These are phyloP conservation scores for Agroathelia rolfsii DNA, from an alignment of 1,284 basidiomycete genomes.

Conservation along the genomic window DNA sequence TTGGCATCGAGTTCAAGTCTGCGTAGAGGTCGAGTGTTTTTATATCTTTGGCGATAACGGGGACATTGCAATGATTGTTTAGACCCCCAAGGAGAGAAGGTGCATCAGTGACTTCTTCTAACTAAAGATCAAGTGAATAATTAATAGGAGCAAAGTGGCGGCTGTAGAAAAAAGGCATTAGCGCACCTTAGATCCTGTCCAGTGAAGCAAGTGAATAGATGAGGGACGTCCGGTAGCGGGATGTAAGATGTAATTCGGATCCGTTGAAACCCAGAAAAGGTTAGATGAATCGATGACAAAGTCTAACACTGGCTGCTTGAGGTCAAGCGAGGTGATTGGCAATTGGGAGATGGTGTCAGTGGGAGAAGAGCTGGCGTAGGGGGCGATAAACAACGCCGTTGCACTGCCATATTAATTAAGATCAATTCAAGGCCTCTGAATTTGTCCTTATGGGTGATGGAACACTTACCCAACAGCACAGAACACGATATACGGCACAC, in stretches of 20 bases:
- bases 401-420: slow-evolving; percentile 31
- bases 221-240: background rate
- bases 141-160: no score
- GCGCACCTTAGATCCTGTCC: background rate
- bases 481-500: slow-evolving; percentile 43
- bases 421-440: slow-evolving; percentile 6
- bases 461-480: slow-evolving; percentile 54
- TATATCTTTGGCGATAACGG: slow-evolving; percentile 48
- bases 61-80: no score
- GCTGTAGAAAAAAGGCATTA: background rate
- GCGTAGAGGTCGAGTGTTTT: slow-evolving; percentile 51
- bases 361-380: slow-evolving; percentile 19
- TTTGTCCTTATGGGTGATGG: background rate
- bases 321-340: no score
- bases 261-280: slow-evolving; percentile 39
- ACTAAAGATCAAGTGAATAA: no score
- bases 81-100: slow-evolving; percentile 25
- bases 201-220: background rate
- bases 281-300: slow-evolving; percentile 36
- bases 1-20: slow-evolving; percentile 51
- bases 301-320: slow-evolving; percentile 49
- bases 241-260: slow-evolving; percentile 20
- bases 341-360: background rate
- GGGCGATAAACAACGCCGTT: slow-evolving; percentile 53
- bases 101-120: no score